phyloP scores from a whole-genome alignment of 2,329 filamentous ascomycete species.

The Gaeumannomyces sp. region DNA sequence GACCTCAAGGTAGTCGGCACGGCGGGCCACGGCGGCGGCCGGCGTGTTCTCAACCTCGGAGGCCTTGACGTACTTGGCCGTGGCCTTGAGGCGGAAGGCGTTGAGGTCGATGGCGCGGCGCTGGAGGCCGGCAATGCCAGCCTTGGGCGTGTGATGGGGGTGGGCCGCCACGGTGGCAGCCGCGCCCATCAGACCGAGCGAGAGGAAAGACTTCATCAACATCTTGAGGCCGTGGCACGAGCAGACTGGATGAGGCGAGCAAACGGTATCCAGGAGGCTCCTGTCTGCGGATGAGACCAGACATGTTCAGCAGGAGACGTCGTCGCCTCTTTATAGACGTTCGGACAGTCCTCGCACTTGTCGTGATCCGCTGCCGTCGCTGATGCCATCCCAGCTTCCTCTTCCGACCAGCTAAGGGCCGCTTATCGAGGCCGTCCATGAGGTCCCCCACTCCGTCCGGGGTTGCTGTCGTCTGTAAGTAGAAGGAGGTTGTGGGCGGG shows the following conservation, averaged over 20 bases:
- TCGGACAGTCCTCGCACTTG: too few species aligned
- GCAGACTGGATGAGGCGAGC: conserved; percentile 2
- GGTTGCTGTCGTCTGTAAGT: neutral
- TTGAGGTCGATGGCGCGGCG: conserved; percentile 28
- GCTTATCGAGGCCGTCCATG: neutral
- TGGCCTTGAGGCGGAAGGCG: conserved; percentile 24
- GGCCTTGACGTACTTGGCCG: conserved; percentile 25
- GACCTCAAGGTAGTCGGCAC: conserved; percentile 34
- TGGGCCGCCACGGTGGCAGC: conserved; percentile 22
- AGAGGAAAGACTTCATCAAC: conserved; percentile 8
- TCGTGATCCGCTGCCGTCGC: too few species aligned
- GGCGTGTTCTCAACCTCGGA: conserved; percentile 19
- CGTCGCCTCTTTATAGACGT: neutral
- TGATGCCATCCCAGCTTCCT: neutral
- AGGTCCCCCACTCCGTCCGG: neutral
- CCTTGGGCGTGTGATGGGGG: conserved; percentile 15
- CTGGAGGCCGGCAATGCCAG: conserved; percentile 21
- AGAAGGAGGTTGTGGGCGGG: neutral
- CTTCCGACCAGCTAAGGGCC: neutral
- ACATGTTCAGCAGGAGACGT: neutral
- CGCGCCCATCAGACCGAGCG: conserved; percentile 26
- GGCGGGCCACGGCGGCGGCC: conserved; percentile 22
- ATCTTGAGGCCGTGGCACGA: neutral
- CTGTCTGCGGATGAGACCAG: neutral
- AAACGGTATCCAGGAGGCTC: too few species aligned